Evolutionary conservation across 306 rosid species (phyloP), one percentile per base, ranked within the genome.

Genomic region (Ziziphus jujuba): DNA sequence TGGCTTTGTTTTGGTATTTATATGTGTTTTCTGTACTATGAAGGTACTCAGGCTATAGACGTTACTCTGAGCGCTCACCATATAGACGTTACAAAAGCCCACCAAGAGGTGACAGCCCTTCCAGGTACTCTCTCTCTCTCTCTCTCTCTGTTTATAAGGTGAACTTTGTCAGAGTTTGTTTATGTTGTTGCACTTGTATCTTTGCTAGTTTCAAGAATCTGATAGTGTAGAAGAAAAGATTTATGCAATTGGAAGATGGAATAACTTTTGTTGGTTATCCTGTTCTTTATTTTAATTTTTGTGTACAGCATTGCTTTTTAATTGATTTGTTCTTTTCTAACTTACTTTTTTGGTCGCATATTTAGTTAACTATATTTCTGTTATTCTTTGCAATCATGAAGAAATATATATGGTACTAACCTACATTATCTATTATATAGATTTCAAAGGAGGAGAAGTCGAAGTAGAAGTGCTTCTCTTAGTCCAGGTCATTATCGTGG

Each of bases 31-130:
- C 34, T 75, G 61, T 65, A n/a, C 15, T 76, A 25, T 82, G 84
- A 81, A 93, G 98, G 75, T 79, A 82, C 76, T 56, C 91, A 58
- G 90, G 62, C 82, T 82, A 85, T 75, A 79, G 87, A 79, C 79
- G 75, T 71, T 79, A 78, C 68, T 68, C 85, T n/a, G 91, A 77
- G 81, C 78, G 78, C 65, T 82, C 89, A 25, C 91, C 91, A 56
- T 90, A 64, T 57, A 81, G 92, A 55, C 96, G 80, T 19, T 64
- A 69, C 51, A 84, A 75, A 61, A 89, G 92, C 70, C 95, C 97
- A 23, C 89, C 89, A 14, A 65, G 89, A 78, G 87, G 87, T 62
- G 61, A 89, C 74, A 83, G 77, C 72, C 90, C 86, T 70, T 86
- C 90, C 45, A 95, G 99, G 99, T 91, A 76, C 73, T 34, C 53